Conservation (phyloP, 2,329 filamentous ascomycete species). For the Monilinia aucupariae region DNA sequence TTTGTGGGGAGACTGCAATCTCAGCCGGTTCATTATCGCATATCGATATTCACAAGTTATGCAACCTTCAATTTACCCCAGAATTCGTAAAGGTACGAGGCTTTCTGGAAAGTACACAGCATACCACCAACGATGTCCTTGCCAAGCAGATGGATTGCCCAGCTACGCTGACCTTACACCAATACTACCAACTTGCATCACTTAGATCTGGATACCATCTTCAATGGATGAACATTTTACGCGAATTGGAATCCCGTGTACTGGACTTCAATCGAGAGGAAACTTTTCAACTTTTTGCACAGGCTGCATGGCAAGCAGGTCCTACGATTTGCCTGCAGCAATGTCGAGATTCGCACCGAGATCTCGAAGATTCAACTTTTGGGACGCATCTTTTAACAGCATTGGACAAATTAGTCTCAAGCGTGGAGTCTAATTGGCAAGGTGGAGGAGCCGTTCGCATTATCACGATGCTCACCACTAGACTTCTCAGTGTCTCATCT, state of each 20-base stretch:
- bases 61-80: constrained; percentile 38
- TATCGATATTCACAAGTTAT: constrained; percentile 33
- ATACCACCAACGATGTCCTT: constrained; percentile 48
- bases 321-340: constrained; percentile 21
- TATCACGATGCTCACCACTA: constrained; percentile 40
- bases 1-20: constrained; percentile 12
- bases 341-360: constrained; percentile 37
- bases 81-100: constrained; percentile 27
- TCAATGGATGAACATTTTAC: constrained; percentile 52
- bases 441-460: constrained; percentile 39
- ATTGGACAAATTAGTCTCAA: constrained; percentile 34
- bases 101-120: constrained; percentile 20
- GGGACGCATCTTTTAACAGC: constrained; percentile 33
- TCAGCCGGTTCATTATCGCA: constrained; percentile 17
- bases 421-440: constrained; percentile 48
- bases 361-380: constrained; percentile 37
- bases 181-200: constrained; percentile 49
- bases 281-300: constrained; percentile 44
- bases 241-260: constrained; percentile 43
- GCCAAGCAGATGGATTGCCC: constrained; percentile 47
- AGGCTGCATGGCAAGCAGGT: constrained; percentile 47
- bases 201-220: constrained; percentile 45
- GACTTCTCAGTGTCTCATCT: constrained; percentile 40
- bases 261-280: constrained; percentile 48
- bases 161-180: constrained; percentile 42